Percentiles rank a stretch among this genome's conserved stretches.
These are phyloP conservation scores for Pholiota molesta DNA, from an alignment of 768 basidiomycete species.

Conservation along the genomic window DNA sequence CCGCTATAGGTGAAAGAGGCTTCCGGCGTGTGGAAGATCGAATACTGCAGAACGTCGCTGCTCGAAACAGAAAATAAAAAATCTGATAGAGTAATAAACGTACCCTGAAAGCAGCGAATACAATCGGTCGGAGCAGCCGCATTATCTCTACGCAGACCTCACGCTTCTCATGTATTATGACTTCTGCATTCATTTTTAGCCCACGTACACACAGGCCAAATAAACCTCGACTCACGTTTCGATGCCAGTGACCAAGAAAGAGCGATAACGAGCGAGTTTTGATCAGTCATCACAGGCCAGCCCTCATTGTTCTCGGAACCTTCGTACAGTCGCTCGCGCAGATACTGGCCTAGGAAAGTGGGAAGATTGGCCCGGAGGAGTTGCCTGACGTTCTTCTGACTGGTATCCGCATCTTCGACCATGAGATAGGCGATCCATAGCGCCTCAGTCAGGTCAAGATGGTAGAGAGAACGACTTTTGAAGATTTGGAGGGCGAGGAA, in stretches of 20 bases:
- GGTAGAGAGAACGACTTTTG: conserved; percentile 36
- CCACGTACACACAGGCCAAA: neutral
- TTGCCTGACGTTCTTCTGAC: conserved; percentile 49
- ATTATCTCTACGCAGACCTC: conserved; percentile 35
- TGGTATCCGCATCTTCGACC: conserved; percentile 55
- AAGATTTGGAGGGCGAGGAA: conserved; percentile 48
- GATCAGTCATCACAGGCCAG: conserved; percentile 52
- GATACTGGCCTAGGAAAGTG: conserved; percentile 39
- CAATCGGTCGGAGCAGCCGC: conserved; percentile 44
- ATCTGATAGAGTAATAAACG: conserved; percentile 18
- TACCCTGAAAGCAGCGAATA: conserved; percentile 53
- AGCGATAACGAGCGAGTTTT: conserved; percentile 48
- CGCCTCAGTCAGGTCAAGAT: conserved; percentile 42
- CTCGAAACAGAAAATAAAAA: conserved; percentile 24
- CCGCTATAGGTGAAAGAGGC: conserved; percentile 28
- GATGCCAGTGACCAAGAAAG: conserved; percentile 52
- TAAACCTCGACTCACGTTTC: conserved; percentile 30
- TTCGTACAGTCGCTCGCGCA: conserved; percentile 42
- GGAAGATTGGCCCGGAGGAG: conserved; percentile 47
- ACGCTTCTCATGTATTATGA: conserved; percentile 35
- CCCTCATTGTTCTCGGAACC: conserved; percentile 40
- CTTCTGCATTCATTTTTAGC: conserved; percentile 26
- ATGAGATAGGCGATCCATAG: conserved; percentile 60
- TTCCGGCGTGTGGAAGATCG: conserved; percentile 44
- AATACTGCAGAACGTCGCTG: conserved; percentile 34